Conservation (phyloP, 2,329 filamentous ascomycete genomes). For the Phoma sp. region DNA sequence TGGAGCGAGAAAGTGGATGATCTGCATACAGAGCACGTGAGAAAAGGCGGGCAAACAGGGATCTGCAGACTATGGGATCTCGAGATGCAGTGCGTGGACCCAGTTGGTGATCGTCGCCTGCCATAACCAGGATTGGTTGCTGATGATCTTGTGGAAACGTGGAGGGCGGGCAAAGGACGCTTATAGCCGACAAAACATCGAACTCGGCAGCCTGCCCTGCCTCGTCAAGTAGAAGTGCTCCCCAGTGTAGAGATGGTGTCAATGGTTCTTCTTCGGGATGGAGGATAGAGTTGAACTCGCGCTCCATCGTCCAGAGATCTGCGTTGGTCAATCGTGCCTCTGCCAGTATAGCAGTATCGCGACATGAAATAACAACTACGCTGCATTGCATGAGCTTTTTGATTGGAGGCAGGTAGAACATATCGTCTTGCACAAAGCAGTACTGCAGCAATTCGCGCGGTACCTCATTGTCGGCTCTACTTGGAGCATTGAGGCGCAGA, state of each 20-base stretch:
- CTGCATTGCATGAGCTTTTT: slow-evolving; percentile 48
- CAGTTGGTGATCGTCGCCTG: slow-evolving; percentile 55
- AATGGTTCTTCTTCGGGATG: slow-evolving; percentile 29
- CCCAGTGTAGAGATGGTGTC: slow-evolving; percentile 47
- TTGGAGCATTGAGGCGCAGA: slow-evolving; percentile 51
- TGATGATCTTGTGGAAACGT: slow-evolving; percentile 22
- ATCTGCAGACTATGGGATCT: slow-evolving; percentile 42
- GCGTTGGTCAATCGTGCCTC: slow-evolving; percentile 52
- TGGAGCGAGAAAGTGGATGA: slow-evolving; percentile 50
- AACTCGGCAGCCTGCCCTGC: slow-evolving; percentile 55
- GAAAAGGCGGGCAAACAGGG: slow-evolving; percentile 52
- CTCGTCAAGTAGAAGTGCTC: slow-evolving; percentile 54
- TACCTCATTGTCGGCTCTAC: slow-evolving; percentile 52
- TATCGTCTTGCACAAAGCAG: slow-evolving; percentile 48
- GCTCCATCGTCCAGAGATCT: slow-evolving; percentile 48
- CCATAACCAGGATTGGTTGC: slow-evolving; percentile 53
- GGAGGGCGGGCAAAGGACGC: slow-evolving; percentile 47
- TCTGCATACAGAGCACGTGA: slow-evolving; percentile 45
- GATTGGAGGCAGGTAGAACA: slow-evolving; percentile 51
- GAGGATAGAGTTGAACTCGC: slow-evolving; percentile 38
- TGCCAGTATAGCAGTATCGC: slow-evolving; percentile 51
- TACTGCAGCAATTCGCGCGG: slow-evolving; percentile 48
- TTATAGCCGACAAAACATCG: slow-evolving; percentile 50
- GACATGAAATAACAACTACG: slow-evolving; percentile 52
- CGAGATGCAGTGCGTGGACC: slow-evolving; percentile 49